Conservation (phyloP, 352 stramenopile genomes). For the Pythium aphanidermatum region DNA sequence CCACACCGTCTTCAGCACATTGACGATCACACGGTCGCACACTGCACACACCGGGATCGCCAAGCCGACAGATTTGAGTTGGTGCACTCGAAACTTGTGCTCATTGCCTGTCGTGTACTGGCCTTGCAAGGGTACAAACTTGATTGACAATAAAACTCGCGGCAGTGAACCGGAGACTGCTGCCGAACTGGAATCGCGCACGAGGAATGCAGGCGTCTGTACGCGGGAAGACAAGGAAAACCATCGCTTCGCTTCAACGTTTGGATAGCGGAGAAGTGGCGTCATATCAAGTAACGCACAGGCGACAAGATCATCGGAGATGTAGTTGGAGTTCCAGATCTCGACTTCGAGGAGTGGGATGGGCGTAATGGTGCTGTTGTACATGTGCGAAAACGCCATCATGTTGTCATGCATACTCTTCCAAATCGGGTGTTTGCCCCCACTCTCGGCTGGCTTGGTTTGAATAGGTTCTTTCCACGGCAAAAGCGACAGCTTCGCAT, state of each 20-base stretch:
- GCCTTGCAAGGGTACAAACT: slow-evolving; percentile 65
- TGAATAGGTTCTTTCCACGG: slow-evolving; percentile 83
- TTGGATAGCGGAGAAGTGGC: slow-evolving; percentile 67
- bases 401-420: slow-evolving; percentile 63
- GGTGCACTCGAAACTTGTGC: slow-evolving; percentile 84
- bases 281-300: slow-evolving; percentile 79
- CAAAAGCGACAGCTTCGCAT: slow-evolving; percentile 67
- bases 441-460: slow-evolving; percentile 69
- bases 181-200: slow-evolving; percentile 9
- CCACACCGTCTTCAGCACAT: slow-evolving; percentile 71
- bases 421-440: slow-evolving; percentile 71
- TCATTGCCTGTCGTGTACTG: slow-evolving; percentile 53
- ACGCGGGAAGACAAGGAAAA: slow-evolving; percentile 70
- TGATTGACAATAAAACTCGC: slow-evolving; percentile 66
- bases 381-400: slow-evolving; percentile 86
- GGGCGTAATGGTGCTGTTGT: slow-evolving; percentile 84
- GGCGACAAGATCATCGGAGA: slow-evolving; percentile 74
- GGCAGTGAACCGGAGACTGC: slow-evolving; percentile 42
- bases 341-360: slow-evolving; percentile 81
- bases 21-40: slow-evolving; percentile 82
- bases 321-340: slow-evolving; percentile 83
- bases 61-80: slow-evolving; percentile 80
- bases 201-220: slow-evolving; percentile 27
- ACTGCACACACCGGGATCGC: slow-evolving; percentile 72
- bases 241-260: slow-evolving; percentile 66